A percentile compares a stretch with the other conserved stretches of the same genome.
Conservation (phyloP, 2,329 filamentous ascomycete species). For the Chalara sp. region DNA sequence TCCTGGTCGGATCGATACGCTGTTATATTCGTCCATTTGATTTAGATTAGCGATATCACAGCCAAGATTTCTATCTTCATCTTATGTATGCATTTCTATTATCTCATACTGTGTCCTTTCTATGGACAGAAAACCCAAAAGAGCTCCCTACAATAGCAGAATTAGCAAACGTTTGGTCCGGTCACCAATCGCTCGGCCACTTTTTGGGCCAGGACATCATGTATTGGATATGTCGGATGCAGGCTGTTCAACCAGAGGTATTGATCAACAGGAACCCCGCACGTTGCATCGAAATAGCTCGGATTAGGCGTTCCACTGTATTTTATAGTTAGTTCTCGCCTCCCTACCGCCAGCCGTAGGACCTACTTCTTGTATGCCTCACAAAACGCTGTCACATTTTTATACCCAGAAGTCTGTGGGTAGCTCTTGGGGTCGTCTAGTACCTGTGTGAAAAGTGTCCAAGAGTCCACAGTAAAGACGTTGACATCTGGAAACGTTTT, state of each 20-base stretch:
- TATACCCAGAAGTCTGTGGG: slow-evolving; percentile 42
- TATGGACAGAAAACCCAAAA: no score
- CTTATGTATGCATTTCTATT: no score
- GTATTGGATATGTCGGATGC: slow-evolving; percentile 58
- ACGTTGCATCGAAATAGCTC: slow-evolving; percentile 37
- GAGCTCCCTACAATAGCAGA: no score
- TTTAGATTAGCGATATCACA: no score
- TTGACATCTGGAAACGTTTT: slow-evolving; percentile 34
- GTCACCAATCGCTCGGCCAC: slow-evolving; percentile 34
- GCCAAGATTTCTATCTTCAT: no score
- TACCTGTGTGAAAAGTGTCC: slow-evolving; percentile 42
- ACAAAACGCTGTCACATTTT: slow-evolving; percentile 51
- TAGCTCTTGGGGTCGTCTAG: slow-evolving; percentile 44
- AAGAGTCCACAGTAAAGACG: slow-evolving; percentile 46
- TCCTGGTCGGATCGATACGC: no score
- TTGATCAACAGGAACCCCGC: slow-evolving; percentile 49
- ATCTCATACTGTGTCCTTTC: no score
- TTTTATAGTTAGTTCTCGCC: slow-evolving; percentile 2
- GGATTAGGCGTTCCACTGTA: slow-evolving; percentile 37
- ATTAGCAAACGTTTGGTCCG: slow-evolving; percentile 33
- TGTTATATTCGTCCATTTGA: no score
- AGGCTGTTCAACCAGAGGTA: slow-evolving; percentile 59
- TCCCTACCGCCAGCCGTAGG: neutral
- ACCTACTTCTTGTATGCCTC: slow-evolving; percentile 45
- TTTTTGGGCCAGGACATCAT: slow-evolving; percentile 49